Evolutionary conservation across 2,329 filamentous ascomycete genomes (phyloP), one percentile per base, ranked within the genome.

Genomic region (Cladosporium sp.): DNA sequence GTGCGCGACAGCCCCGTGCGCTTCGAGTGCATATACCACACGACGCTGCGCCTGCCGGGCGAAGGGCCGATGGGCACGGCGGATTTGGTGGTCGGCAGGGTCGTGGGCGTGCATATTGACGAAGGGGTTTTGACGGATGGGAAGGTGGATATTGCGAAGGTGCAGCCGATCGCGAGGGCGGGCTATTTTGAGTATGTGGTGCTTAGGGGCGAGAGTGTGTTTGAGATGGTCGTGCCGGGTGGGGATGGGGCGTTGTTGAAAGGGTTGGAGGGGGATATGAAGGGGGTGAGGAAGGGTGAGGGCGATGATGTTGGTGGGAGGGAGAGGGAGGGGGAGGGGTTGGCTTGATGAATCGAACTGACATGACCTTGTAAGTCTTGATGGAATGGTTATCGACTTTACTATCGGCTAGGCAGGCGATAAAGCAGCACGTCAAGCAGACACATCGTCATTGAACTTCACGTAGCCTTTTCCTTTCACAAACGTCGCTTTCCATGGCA

Each of bases 131-230:
- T 84, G 56, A 81, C 77, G 3, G 68, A 79, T 54, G 79, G 79
- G 0, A 71, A 73, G 50, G 60, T 84, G 34, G 80, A 84, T 69
- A 64, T 83, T 2, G 63, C 58, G 2, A 82, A 82, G 66, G 80
- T 76, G 18, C 68, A 73, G 66, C 80, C 80, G 3, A 83, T 84
- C 64, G 81, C 80, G 6, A 65, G 81, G 20, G 82, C 76, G 59
- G 80, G 80, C 13, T 84, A 84, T 61, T 79, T 77, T 58, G 71
- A 83, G 61, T 84, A 83, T 66, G 69, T 76, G 1, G 77, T 79
- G 9, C 69, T 83, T 2, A 67, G 68, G 45, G 73, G 79, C 18
- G 63, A 64, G 52, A 56, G 50, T 41, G 75, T 76, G 1, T 84
- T 84, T 65, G 79, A 83, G 43, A 84, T 84, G 80, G 64, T 62